phyloP scores from a whole-genome alignment of 345 rosid species.

The Rhodamnia argentea region DNA sequence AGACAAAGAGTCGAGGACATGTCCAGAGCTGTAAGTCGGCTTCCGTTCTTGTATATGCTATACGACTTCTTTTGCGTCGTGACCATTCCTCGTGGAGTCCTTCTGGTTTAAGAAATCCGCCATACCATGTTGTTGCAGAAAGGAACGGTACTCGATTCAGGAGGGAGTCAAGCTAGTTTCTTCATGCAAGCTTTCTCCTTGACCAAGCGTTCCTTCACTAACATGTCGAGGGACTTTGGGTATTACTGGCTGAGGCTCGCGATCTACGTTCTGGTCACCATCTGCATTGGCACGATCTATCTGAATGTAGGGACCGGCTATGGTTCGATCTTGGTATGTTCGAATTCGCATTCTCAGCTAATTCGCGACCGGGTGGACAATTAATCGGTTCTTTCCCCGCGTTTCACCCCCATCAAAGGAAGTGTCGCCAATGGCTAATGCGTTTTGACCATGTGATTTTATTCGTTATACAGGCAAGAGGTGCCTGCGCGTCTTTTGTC shows the following conservation, averaged over 20 bases:
- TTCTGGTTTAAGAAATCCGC: neutral
- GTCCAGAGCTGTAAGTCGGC: constrained; percentile 67
- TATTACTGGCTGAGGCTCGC: constrained; percentile 95
- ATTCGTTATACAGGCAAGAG: constrained; percentile 58
- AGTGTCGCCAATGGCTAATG: neutral
- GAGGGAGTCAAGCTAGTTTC: constrained; percentile 97
- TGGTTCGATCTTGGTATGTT: constrained; percentile 74
- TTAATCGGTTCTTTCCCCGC: neutral
- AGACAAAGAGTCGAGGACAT: constrained; percentile 69
- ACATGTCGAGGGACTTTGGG: constrained; percentile 97
- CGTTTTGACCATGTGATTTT: neutral
- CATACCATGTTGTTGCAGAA: constrained; percentile 30
- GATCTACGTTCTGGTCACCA: constrained; percentile 64
- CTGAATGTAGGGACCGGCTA: constrained; percentile 76
- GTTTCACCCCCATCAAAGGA: neutral
- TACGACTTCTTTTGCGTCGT: neutral
- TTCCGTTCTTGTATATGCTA: neutral
- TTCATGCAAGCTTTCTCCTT: constrained; percentile 66
- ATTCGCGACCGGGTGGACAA: neutral
- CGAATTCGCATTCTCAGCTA: neutral
- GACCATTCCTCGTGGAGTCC: neutral
- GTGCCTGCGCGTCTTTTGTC: constrained; percentile 86
- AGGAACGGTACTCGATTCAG: constrained; percentile 82
- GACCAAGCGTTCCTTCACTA: constrained; percentile 79
- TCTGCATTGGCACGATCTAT: constrained; percentile 93